Evolutionary conservation across 2,329 filamentous ascomycete genomes (phyloP), one percentile per base, ranked within the genome.

Genomic region (Zymoseptoria pseudotritici): DNA sequence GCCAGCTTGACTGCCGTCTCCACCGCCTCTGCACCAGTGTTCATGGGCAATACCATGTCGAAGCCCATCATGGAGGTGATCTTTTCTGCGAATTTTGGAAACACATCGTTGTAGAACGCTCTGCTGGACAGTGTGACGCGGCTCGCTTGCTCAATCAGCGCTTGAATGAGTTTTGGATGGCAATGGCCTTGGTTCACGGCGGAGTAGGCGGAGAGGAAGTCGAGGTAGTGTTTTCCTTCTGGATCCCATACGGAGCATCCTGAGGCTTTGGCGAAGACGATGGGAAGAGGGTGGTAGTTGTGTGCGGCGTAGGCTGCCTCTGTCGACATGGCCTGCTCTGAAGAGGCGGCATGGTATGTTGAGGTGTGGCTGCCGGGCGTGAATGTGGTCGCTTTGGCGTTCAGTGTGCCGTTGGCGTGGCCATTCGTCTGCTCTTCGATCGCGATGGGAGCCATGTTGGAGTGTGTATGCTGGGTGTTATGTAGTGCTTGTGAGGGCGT

Each of bases 101-200:
- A 97, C 64, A 97, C 94, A 79, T 97, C 93, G 75, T 97, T 99
- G 83, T 97, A 88, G 79, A 97, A 99, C 56, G 94, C 94, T 63
- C 93, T 86, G 63, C 91, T 96, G 77, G 91, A 96, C 67, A 97
- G 84, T 0, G 93, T 97, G 71, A 97, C 79, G 49, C 91, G 88
- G 66, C 87, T 84, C 54, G 94, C 94, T 79, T 99, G 94, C 66
- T 96, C 90, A 46, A 86, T 86, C 62, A 99, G 81, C 13, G 92
- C 89, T 76, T 93, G 92, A 73, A 99, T 86, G 59, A 97, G 86
- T 79, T 96, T 92, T 4, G 94, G 94, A 78, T 99, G 93, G 78
- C 93, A 97, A 77, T 99, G 93, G 64, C 93, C 93, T 78, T 97
- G 93, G 80, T 97, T 97, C 73, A 97, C 91, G 63, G 94, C 94